These are phyloP conservation scores for Colletotrichum tropicicola DNA, from an alignment of 2,329 filamentous ascomycete genomes.

Conservation along the genomic window DNA sequence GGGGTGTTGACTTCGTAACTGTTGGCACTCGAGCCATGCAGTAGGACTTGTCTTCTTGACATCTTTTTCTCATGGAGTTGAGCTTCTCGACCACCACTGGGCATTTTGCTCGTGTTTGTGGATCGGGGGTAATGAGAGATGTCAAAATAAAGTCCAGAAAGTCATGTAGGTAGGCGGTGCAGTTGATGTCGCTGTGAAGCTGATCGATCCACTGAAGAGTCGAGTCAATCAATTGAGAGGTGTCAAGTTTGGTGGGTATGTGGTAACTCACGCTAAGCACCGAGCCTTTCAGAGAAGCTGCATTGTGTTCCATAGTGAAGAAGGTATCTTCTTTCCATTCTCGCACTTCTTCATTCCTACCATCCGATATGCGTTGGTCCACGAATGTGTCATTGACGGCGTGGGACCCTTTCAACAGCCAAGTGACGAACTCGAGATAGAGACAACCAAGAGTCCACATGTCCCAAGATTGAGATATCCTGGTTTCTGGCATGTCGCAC, in stretches of 20 bases:
- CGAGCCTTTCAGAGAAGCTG: not conserved
- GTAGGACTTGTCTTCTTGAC: not conserved
- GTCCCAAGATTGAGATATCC: conserved; percentile 19
- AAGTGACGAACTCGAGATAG: conserved; percentile 28
- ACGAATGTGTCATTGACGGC: not conserved
- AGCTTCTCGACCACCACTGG: not conserved
- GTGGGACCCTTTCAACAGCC: conserved; percentile 21
- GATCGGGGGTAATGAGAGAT: not conserved
- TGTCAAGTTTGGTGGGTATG: not conserved
- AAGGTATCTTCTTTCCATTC: not conserved
- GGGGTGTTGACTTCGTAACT: no score
- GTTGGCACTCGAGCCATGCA: not conserved
- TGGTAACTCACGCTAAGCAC: not conserved
- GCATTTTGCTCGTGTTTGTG: not conserved
- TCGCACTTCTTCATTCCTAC: no score
- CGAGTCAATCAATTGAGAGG: not conserved
- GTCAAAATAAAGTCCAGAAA: not conserved
- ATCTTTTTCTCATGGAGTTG: not conserved
- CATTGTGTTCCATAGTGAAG: not conserved
- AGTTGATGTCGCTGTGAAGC: not conserved
- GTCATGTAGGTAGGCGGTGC: not conserved
- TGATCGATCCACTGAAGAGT: not conserved
- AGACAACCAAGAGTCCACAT: conserved; percentile 32
- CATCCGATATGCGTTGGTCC: not conserved
- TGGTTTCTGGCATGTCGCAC: conserved; percentile 9